These are phyloP conservation scores for Linum usitatissimum DNA, from an alignment of 345 rosid genomes.

Conservation along the genomic window DNA sequence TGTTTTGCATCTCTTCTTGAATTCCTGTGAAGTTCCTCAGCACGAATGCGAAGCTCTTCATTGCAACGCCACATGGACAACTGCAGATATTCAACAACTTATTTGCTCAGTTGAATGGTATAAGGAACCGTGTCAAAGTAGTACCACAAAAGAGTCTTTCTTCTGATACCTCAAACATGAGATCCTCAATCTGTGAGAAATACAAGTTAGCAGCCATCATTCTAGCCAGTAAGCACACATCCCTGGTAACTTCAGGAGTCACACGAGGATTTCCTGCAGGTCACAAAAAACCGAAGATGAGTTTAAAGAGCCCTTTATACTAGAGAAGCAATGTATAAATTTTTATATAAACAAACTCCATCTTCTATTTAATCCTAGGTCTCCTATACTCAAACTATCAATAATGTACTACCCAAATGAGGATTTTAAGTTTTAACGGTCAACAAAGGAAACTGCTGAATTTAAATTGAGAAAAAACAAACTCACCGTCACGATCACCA, in stretches of 20 bases:
- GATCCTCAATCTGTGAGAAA: slow-evolving; percentile 82
- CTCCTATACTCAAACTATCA: not conserved
- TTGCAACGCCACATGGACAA: slow-evolving; percentile 99
- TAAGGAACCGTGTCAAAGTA: not conserved
- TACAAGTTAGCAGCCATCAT: slow-evolving; percentile 99
- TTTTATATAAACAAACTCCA: too few relatives aligned
- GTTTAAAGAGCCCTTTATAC: too few relatives aligned
- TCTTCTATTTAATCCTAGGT: not conserved
- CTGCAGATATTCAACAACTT: slow-evolving; percentile 25
- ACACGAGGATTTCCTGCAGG: slow-evolving; percentile 89
- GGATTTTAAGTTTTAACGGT: not conserved
- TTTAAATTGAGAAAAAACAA: not conserved
- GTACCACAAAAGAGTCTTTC: not conserved
- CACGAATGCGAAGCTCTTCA: slow-evolving; percentile 76
- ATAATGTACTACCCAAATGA: not conserved
- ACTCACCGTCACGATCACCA: slow-evolving; percentile 95
- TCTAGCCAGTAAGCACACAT: slow-evolving; percentile 91
- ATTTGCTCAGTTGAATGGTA: not conserved
- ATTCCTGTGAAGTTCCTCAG: slow-evolving; percentile 62
- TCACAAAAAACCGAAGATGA: not conserved
- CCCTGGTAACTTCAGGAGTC: slow-evolving; percentile 99
- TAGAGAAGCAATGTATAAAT: too few relatives aligned
- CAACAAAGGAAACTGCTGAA: not conserved
- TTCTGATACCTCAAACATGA: slow-evolving; percentile 82
- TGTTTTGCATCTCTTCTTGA: slow-evolving; percentile 91